A percentile compares a stretch with the other conserved stretches of the same genome.
These are phyloP conservation scores for Syzygium aromaticum DNA, from an alignment of 345 rosid species.

Conservation along the genomic window DNA sequence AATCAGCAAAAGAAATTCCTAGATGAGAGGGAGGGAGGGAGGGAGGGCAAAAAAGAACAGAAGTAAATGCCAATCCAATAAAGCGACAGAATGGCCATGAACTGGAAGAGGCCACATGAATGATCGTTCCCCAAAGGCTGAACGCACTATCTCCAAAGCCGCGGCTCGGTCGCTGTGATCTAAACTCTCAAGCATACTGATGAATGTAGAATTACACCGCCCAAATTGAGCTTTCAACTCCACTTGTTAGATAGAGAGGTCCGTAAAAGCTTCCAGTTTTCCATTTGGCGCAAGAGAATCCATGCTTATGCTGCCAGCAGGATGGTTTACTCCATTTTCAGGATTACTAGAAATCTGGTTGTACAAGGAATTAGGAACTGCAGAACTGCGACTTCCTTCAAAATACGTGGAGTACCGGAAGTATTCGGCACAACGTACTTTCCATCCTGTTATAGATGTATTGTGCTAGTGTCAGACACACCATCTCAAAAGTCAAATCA, in stretches of 20 bases:
- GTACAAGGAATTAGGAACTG: constrained; percentile 37
- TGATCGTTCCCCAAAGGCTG: constrained; percentile 2
- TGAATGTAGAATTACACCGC: not conserved
- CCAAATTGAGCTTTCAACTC: not conserved
- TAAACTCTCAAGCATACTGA: not conserved
- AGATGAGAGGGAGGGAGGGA: not conserved
- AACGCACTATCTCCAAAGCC: not conserved
- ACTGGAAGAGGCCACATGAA: not conserved
- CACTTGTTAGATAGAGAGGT: constrained; percentile 26
- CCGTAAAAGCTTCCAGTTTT: constrained; percentile 55
- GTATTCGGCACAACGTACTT: constrained; percentile 51
- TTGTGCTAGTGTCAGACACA: not conserved
- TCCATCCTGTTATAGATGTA: constrained; percentile 63
- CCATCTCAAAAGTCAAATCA: not conserved
- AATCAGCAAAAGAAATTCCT: constrained; percentile 32
- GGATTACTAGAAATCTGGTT: constrained; percentile 25
- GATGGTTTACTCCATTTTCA: constrained; percentile 48
- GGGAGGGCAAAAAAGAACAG: constrained; percentile 5
- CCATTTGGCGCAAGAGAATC: constrained; percentile 56
- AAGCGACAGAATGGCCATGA: not conserved
- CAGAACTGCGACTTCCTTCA: constrained; percentile 65
- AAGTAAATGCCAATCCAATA: constrained; percentile 1
- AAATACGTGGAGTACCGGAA: constrained; percentile 73
- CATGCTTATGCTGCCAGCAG: constrained; percentile 24
- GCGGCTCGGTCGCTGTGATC: constrained; percentile 3